Conservation (phyloP, 129 eudicot genomes). For the Pittosporum tobira region DNA sequence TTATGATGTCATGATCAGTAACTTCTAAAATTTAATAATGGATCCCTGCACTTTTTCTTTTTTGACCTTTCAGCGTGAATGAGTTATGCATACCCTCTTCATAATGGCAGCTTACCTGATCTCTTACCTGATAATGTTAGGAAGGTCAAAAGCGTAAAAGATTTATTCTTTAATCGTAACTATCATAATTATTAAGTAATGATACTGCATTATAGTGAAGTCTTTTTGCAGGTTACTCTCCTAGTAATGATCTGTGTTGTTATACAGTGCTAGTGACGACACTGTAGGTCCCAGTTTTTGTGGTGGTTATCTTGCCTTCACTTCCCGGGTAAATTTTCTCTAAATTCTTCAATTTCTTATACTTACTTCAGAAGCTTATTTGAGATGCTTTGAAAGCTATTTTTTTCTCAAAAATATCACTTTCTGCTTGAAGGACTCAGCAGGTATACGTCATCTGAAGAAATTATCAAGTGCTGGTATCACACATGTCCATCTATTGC, state of each 20-base stretch:
- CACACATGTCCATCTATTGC: slow-evolving; percentile 89
- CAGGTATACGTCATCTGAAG: slow-evolving; percentile 68
- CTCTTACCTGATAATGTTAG: neutral
- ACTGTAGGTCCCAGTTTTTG: slow-evolving; percentile 56
- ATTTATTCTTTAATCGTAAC: neutral
- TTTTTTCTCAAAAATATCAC: neutral
- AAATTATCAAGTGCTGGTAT: slow-evolving; percentile 78
- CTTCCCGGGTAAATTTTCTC: slow-evolving; percentile 48
- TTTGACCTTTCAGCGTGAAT: too few species aligned
- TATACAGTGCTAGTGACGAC: slow-evolving; percentile 55
- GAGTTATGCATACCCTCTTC: neutral
- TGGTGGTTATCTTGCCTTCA: slow-evolving; percentile 94
- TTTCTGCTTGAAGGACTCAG: slow-evolving; percentile 66
- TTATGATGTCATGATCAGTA: neutral
- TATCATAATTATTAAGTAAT: neutral
- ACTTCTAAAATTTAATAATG: too few species aligned
- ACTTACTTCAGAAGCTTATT: slow-evolving; percentile 1
- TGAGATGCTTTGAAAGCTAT: too few species aligned
- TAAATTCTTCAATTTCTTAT: neutral
- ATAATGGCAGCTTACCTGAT: neutral
- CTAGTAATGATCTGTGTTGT: neutral
- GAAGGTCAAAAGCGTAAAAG: too few species aligned
- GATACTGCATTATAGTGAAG: neutral
- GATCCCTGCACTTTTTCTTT: too few species aligned
- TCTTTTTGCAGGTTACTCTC: neutral